phyloP scores from a whole-genome alignment of 768 basidiomycete genomes.

The Epithele typhae region DNA sequence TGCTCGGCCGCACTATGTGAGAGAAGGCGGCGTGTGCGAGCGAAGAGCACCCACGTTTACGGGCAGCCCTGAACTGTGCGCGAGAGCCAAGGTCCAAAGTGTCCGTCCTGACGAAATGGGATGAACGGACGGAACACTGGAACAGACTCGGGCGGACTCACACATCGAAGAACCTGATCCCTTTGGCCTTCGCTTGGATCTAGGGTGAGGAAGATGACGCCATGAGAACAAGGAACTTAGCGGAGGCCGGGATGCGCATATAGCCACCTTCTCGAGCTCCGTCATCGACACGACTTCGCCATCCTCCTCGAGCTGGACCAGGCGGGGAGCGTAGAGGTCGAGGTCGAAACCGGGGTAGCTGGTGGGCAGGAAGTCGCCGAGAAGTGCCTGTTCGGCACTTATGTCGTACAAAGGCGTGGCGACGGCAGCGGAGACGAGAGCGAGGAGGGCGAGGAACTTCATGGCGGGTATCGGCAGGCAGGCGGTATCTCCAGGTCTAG shows the following conservation, averaged over 20 bases:
- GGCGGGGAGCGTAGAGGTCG: constrained; percentile 66
- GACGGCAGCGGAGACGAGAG: constrained; percentile 39
- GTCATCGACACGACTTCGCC: constrained; percentile 70
- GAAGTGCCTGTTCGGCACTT: constrained; percentile 34
- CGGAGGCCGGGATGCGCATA: constrained; percentile 2
- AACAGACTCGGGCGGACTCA: constrained; percentile 26
- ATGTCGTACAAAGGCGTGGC: constrained; percentile 33
- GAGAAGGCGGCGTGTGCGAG: constrained; percentile 6
- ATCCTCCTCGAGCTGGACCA: constrained; percentile 72
- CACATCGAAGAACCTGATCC: constrained; percentile 87
- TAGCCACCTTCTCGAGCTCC: constrained; percentile 78
- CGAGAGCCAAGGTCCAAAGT: constrained; percentile 53
- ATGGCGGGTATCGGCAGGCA: constrained; percentile 26
- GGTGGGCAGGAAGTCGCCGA: constrained; percentile 26
- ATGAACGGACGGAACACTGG: not conserved
- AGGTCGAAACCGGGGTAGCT: constrained; percentile 60
- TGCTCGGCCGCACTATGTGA: constrained; percentile 25
- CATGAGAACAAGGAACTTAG: constrained; percentile 1
- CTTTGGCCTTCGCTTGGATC: constrained; percentile 75
- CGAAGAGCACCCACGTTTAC: constrained; percentile 33
- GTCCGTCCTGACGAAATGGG: constrained; percentile 53
- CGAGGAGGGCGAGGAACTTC: constrained; percentile 46
- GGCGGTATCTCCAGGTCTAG: not conserved
- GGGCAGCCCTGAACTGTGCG: constrained; percentile 32
- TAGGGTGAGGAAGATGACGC: constrained; percentile 24